These are phyloP conservation scores for Collariella sp. DNA, from an alignment of 495 filamentous ascomycete genomes.

Conservation along the genomic window DNA sequence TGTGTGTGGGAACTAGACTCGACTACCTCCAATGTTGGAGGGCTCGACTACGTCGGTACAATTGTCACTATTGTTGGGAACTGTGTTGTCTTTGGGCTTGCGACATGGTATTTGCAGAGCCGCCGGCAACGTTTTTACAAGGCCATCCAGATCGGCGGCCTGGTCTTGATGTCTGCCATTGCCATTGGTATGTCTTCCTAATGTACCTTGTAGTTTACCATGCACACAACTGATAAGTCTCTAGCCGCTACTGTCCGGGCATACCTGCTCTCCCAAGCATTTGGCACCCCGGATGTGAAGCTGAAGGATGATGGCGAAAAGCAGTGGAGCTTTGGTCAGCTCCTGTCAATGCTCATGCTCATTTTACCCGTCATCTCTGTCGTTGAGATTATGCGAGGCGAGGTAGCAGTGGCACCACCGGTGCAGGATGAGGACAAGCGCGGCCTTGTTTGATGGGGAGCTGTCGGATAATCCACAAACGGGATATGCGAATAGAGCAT, in stretches of 20 bases:
- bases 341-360: slow-evolving; percentile 46
- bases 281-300: slow-evolving; percentile 34
- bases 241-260: too few species aligned
- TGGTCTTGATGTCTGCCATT: slow-evolving; percentile 41
- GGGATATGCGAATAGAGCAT: too few species aligned
- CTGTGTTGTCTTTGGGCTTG: slow-evolving; percentile 40
- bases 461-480: not conserved
- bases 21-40: slow-evolving; percentile 21
- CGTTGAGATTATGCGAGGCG: slow-evolving; percentile 48
- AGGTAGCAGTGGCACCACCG: slow-evolving; percentile 38
- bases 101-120: slow-evolving; percentile 49
- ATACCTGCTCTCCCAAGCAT: slow-evolving; percentile 31
- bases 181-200: slow-evolving; percentile 25
- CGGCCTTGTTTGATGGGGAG: slow-evolving; percentile 18
- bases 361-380: slow-evolving; percentile 45
- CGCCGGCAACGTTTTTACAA: slow-evolving; percentile 38
- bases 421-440: slow-evolving; percentile 20
- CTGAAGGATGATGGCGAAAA: slow-evolving; percentile 43
- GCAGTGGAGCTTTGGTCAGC: slow-evolving; percentile 51
- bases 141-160: slow-evolving; percentile 36
- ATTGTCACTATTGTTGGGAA: slow-evolving; percentile 45
- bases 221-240: too few species aligned
- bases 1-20: slow-evolving; percentile 39
- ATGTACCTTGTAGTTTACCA: not conserved
- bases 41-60: slow-evolving; percentile 41